Evolutionary conservation across 1,139 yeast species (phyloP), one percentile per base, ranked within the genome.

Genomic region (Sugiyamaella novakii): DNA sequence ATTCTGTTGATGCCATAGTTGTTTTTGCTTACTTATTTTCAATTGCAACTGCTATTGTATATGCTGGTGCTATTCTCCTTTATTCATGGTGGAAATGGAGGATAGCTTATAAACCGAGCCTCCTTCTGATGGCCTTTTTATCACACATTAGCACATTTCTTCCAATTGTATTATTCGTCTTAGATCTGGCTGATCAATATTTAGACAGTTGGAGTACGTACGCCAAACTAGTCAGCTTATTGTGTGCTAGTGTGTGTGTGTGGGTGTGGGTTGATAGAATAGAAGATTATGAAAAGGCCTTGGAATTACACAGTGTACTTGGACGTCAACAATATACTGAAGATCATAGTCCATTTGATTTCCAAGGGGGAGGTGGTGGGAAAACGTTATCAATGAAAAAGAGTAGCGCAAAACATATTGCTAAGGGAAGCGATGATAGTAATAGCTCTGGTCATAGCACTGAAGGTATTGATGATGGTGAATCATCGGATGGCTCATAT

Each of bases 201-300:
- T 80, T 85, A 11, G 79, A 79, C 54, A 84, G 83, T 54, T 75
- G 87, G 59, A 81, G 89, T 10, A 91, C 85, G 58, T 85, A 83
- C 62, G 81, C 85, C n/a, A 74, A 84, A 24, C 78, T 87, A 46
- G 86, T 86, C 39, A 58, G 65, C 8, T 43, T 60, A n/a, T 58
- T 64, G 49, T 56, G 63, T 15, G 68, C 70, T 6, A 59, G 61
- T 29, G 85, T 86, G 4, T 75, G 85, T 14, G 88, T 87, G 0
- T 87, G 95, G 95, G 94, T 84, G 66, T 87, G 95, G 95, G 79
- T 87, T 54, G 88, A 86, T 61, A 75, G 87, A 54, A 77, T 84
- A 47, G 78, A 78, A 52, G 69, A 76, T 11, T 69, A 83, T 25
- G 84, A 83, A 69, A 78, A 77, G 57, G 72, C 72, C 8, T 76